These are phyloP conservation scores for Mimosa pudica DNA, from an alignment of 306 rosid species.

Conservation along the genomic window DNA sequence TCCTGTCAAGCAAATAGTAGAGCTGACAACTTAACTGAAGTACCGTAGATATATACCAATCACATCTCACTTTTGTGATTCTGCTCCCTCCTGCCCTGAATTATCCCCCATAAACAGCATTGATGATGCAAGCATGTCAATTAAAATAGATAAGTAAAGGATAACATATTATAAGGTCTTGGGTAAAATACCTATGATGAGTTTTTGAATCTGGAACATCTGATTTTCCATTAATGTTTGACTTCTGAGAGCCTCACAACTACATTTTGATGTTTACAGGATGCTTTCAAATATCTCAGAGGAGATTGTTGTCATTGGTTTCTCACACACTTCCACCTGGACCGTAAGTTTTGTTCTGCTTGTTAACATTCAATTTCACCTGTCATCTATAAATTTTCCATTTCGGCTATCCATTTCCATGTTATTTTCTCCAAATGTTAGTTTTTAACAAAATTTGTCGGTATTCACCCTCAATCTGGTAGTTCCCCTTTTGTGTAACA, in stretches of 20 bases:
- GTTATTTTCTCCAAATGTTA: background rate
- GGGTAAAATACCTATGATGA: background rate
- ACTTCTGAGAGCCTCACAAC: constrained; percentile 27
- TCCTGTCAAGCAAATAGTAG: constrained; percentile 29
- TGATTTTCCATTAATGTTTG: constrained; percentile 11
- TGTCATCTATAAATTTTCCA: background rate
- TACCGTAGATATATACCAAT: constrained; percentile 26
- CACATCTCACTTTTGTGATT: constrained; percentile 16
- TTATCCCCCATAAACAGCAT: background rate
- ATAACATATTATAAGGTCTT: background rate
- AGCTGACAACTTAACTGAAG: constrained; percentile 9
- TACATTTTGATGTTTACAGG: constrained; percentile 59
- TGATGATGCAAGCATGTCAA: background rate
- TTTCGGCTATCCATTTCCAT: background rate
- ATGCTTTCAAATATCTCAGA: constrained; percentile 89
- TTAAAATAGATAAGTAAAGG: constrained; percentile 22
- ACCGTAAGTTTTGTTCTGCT: constrained; percentile 70
- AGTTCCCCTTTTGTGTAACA: background rate
- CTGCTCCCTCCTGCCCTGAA: background rate
- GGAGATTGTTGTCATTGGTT: constrained; percentile 95
- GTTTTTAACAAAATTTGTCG: background rate
- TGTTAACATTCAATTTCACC: constrained; percentile 1
- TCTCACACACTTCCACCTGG: constrained; percentile 95
- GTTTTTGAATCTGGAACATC: constrained; percentile 14
- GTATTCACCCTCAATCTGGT: background rate